Percentiles rank a stretch among this genome's conserved stretches.
phyloP scores from a whole-genome alignment of 306 rosid species.

The Vicia villosa region DNA sequence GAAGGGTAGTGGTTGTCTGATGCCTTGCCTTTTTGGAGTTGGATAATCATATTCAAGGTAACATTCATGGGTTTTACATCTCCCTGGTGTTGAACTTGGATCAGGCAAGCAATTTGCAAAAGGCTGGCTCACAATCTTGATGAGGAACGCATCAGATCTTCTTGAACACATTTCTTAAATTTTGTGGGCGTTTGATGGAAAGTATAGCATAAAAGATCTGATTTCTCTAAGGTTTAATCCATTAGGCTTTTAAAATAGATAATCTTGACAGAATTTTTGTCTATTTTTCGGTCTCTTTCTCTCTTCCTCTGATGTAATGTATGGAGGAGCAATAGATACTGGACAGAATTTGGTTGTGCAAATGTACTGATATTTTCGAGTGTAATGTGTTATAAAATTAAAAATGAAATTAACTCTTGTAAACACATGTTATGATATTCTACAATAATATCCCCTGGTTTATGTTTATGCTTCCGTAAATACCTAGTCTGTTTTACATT shows the following conservation, averaged over 20 bases:
- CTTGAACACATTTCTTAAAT: constrained; percentile 11
- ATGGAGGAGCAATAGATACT: constrained; percentile 16
- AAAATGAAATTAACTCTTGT: background rate
- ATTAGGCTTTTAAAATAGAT: constrained; percentile 3
- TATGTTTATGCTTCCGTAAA: constrained; percentile 5
- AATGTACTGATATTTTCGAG: background rate
- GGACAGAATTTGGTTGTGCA: constrained; percentile 10
- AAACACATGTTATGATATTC: constrained; percentile 1
- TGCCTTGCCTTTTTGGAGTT: constrained; percentile 16
- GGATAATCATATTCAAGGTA: constrained; percentile 6
- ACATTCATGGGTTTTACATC: background rate
- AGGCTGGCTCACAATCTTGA: constrained; percentile 13
- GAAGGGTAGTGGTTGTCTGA: background rate
- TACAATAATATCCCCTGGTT: constrained; percentile 9
- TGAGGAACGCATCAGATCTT: constrained; percentile 22
- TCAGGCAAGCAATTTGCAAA: constrained; percentile 19
- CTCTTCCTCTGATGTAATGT: background rate
- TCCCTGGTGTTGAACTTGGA: background rate
- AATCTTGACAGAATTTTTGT: background rate
- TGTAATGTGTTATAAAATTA: background rate
- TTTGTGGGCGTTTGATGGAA: constrained; percentile 2
- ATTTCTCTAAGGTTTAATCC: background rate
- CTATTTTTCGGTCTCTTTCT: background rate
- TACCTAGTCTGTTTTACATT: constrained; percentile 3
- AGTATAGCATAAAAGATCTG: background rate